Conservation (phyloP, 306 rosid genomes). For the Vigna nakashimae region DNA sequence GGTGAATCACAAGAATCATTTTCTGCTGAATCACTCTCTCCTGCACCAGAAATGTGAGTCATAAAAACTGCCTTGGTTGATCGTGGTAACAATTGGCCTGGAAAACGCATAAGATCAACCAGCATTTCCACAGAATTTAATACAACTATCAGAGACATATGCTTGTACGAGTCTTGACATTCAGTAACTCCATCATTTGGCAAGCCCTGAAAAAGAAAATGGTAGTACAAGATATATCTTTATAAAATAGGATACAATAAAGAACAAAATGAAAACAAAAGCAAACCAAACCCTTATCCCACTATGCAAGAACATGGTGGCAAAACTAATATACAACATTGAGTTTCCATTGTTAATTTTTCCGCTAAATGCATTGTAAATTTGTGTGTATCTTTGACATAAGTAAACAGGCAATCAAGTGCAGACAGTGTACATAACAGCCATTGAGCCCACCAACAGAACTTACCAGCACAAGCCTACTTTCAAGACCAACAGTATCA, state of each 20-base stretch:
- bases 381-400: not conserved
- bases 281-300: constrained; percentile 36
- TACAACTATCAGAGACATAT: constrained; percentile 84
- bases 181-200: constrained; percentile 83
- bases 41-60: constrained; percentile 94
- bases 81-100: constrained; percentile 84
- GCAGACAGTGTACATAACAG: constrained; percentile 2
- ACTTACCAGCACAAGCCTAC: constrained; percentile 93
- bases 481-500: constrained; percentile 97
- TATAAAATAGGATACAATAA: constrained; percentile 34
- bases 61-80: constrained; percentile 87
- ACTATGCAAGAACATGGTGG: constrained; percentile 23
- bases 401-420: not conserved
- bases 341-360: constrained; percentile 30
- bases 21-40: constrained; percentile 99
- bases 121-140: constrained; percentile 86
- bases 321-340: constrained; percentile 32
- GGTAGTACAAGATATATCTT: constrained; percentile 35
- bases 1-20: constrained; percentile 99
- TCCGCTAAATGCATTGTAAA: constrained; percentile 1
- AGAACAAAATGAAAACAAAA: constrained; percentile 37
- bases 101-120: constrained; percentile 97
- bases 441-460: constrained; percentile 40
- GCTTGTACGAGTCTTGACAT: constrained; percentile 84
- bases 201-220: constrained; percentile 73